phyloP scores from a whole-genome alignment of 2,329 filamentous ascomycete genomes.

The Calonectria multiphialidica region DNA sequence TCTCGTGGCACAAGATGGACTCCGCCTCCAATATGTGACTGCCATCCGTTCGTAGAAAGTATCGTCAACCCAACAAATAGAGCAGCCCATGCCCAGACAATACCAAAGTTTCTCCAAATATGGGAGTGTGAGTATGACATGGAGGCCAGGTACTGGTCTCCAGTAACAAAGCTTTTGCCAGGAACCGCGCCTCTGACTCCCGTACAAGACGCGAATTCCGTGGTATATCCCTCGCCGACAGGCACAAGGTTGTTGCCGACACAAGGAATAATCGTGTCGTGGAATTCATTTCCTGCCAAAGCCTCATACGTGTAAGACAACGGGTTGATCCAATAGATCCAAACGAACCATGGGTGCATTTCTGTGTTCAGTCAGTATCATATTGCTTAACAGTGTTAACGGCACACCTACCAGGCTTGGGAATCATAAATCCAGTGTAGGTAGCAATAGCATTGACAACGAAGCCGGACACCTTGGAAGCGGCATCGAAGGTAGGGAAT shows the following conservation, averaged over 20 bases:
- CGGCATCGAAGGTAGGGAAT: slow-evolving; percentile 68
- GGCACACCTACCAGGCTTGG: no score
- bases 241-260: slow-evolving; percentile 59
- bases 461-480: slow-evolving; percentile 66
- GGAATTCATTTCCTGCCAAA: slow-evolving; percentile 66
- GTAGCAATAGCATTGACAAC: slow-evolving; percentile 72
- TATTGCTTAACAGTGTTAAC: no score
- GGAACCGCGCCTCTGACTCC: background rate
- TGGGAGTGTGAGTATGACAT: slow-evolving; percentile 59
- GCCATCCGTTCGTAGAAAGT: no score
- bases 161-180: slow-evolving; percentile 53
- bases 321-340: slow-evolving; percentile 75
- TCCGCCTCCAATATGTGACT: background rate
- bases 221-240: slow-evolving; percentile 45
- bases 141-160: slow-evolving; percentile 64
- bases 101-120: slow-evolving; percentile 39
- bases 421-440: slow-evolving; percentile 74
- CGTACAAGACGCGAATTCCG: background rate
- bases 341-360: slow-evolving; percentile 73
- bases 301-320: slow-evolving; percentile 75
- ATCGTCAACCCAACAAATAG: slow-evolving; percentile 32
- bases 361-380: no score
- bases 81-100: slow-evolving; percentile 27
- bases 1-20: background rate
- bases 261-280: slow-evolving; percentile 64